phyloP scores from a whole-genome alignment of 352 stramenopile genomes.

The Globisporangium splendens region DNA sequence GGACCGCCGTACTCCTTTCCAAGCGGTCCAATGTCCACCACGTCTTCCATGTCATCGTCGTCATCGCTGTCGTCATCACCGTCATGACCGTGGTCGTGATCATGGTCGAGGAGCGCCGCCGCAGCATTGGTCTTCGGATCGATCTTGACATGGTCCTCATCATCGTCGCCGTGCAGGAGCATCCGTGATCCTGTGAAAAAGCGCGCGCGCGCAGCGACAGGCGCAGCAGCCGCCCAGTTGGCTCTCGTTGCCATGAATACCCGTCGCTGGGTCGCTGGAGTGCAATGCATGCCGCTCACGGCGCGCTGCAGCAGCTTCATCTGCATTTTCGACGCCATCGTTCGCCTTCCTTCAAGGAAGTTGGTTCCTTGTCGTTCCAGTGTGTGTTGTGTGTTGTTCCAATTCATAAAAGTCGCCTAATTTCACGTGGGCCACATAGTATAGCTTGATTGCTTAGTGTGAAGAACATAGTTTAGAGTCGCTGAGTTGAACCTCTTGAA shows the following conservation, averaged over 20 bases:
- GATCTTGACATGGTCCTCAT: slow-evolving; percentile 31
- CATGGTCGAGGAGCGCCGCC: slow-evolving; percentile 20
- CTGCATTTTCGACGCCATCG: slow-evolving; percentile 6
- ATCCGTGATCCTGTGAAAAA: slow-evolving; percentile 26
- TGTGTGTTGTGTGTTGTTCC: neutral
- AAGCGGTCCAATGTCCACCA: slow-evolving; percentile 89
- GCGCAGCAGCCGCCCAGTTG: neutral
- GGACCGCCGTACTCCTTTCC: slow-evolving; percentile 93
- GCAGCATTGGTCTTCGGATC: slow-evolving; percentile 14
- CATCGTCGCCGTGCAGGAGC: slow-evolving; percentile 21
- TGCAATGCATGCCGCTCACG: neutral
- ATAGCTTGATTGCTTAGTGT: too few relatives aligned
- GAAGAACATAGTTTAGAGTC: neutral
- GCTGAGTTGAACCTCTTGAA: neutral
- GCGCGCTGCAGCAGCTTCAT: neutral
- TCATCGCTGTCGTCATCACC: slow-evolving; percentile 47
- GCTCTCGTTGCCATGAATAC: neutral
- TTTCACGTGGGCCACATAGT: slow-evolving; percentile 1
- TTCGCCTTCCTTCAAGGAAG: too few relatives aligned
- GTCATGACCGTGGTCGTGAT: slow-evolving; percentile 26
- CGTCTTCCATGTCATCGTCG: slow-evolving; percentile 92
- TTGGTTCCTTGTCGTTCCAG: neutral
- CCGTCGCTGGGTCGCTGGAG: neutral
- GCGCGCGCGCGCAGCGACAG: neutral
- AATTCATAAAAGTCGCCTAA: neutral